A percentile compares a stretch with the other conserved stretches of the same genome.
Evolutionary conservation across 2,329 filamentous ascomycete genomes (phyloP).

Genomic region (Xylaria arbuscula): DNA sequence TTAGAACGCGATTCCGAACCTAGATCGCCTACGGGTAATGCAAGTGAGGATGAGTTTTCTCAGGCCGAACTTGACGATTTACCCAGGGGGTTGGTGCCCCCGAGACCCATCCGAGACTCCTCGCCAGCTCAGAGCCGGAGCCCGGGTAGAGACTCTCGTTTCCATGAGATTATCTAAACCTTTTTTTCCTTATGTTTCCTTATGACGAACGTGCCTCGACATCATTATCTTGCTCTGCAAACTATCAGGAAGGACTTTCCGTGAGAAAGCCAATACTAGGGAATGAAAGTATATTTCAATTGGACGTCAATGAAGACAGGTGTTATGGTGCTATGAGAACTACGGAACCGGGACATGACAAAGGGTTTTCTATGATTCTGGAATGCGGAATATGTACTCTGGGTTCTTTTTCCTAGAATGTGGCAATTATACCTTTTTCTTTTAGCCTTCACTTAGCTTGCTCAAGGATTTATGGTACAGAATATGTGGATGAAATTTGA

Average conservation of each 20-base stretch:
- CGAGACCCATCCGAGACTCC: constrained; percentile 52
- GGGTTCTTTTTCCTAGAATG: constrained; percentile 24
- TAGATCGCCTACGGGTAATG: constrained; percentile 48
- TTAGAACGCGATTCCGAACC: constrained; percentile 41
- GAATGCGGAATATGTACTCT: neutral
- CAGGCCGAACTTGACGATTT: constrained; percentile 55
- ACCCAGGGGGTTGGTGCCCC: constrained; percentile 56
- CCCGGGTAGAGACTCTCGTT: constrained; percentile 67
- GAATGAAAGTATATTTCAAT: constrained; percentile 30
- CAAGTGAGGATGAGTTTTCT: constrained; percentile 54
- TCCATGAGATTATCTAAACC: constrained; percentile 64
- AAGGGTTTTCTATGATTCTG: neutral
- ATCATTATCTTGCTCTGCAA: neutral
- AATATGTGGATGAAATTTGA: neutral
- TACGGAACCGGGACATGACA: neutral
- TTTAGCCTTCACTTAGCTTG: constrained; percentile 1
- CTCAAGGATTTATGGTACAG: neutral
- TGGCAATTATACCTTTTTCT: constrained; percentile 33
- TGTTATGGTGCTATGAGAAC: neutral
- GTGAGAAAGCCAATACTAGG: neutral
- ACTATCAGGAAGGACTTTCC: neutral
- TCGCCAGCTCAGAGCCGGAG: constrained; percentile 58
- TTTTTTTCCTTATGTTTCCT: neutral
- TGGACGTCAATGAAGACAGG: constrained; percentile 11
- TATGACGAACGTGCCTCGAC: neutral